A percentile compares a stretch with the other conserved stretches of the same genome.
Conservation (phyloP, 257 asterid species). For the Nicotiana benthamiana region DNA sequence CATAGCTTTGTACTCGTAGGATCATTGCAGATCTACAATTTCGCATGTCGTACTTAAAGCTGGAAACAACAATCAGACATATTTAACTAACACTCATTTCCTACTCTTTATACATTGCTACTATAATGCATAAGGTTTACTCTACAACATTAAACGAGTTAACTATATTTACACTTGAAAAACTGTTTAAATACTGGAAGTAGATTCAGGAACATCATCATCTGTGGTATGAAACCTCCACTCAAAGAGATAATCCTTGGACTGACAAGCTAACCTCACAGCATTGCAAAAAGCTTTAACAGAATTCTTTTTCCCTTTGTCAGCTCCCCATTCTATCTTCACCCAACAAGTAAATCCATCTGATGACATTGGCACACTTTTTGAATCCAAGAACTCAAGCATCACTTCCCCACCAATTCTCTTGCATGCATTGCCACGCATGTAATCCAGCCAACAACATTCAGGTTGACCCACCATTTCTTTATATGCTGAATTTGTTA, state of each 20-base stretch:
- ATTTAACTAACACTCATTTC: neutral
- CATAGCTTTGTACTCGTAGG: neutral
- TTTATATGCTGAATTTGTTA: slow-evolving; percentile 66
- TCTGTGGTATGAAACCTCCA: slow-evolving; percentile 62
- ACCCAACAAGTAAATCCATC: slow-evolving; percentile 55
- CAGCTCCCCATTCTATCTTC: slow-evolving; percentile 71
- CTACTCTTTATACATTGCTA: neutral
- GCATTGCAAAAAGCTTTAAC: slow-evolving; percentile 48
- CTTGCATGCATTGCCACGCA: slow-evolving; percentile 33
- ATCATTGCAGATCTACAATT: neutral
- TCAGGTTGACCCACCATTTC: slow-evolving; percentile 95
- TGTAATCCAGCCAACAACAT: slow-evolving; percentile 74
- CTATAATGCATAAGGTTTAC: neutral
- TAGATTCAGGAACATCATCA: slow-evolving; percentile 10
- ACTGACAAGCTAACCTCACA: slow-evolving; percentile 40
- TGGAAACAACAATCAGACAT: neutral
- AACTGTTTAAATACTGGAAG: slow-evolving; percentile 2
- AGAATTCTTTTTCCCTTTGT: slow-evolving; percentile 26
- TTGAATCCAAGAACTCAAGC: slow-evolving; percentile 34
- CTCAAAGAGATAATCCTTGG: slow-evolving; percentile 57
- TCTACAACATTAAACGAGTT: slow-evolving; percentile 1
- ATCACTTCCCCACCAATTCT: slow-evolving; percentile 82
- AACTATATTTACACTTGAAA: neutral
- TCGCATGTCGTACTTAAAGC: neutral
- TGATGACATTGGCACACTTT: neutral